phyloP scores from a whole-genome alignment of 2,329 filamentous ascomycete genomes.

The Colletotrichum kahawae region DNA sequence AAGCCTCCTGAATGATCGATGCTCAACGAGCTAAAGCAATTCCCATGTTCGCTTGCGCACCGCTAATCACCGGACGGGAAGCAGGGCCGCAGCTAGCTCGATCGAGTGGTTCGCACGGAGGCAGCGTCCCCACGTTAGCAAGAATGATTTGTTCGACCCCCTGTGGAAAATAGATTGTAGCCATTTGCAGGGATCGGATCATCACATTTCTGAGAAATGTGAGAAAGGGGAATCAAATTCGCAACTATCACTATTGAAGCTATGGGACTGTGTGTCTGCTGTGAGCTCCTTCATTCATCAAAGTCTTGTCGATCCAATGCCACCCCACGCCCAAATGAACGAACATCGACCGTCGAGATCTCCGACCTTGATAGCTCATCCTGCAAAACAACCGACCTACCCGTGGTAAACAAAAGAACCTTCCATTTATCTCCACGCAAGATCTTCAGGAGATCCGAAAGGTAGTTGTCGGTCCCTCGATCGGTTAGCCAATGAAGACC shows the following conservation, averaged over 20 bases:
- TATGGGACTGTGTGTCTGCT: too few species aligned
- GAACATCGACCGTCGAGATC: neutral
- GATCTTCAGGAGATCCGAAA: neutral
- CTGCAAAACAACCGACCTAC: neutral
- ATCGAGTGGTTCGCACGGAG: neutral
- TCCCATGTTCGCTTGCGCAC: neutral
- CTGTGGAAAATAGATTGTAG: neutral
- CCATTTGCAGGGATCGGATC: neutral
- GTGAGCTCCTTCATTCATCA: neutral
- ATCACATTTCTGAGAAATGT: too few species aligned
- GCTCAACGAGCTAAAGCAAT: neutral
- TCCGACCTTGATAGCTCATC: neutral
- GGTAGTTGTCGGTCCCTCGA: neutral
- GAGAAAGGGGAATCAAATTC: too few species aligned
- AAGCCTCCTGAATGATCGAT: neutral
- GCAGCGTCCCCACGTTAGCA: fast-evolving
- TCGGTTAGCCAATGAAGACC: neutral
- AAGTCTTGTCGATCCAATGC: neutral
- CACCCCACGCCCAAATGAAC: neutral
- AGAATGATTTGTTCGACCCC: neutral
- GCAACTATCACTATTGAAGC: too few species aligned
- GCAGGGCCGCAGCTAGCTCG: neutral
- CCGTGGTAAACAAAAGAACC: neutral
- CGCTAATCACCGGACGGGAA: neutral
- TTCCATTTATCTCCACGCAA: neutral